A percentile compares a stretch with the other conserved stretches of the same genome.
Conservation (phyloP, 306 rosid genomes). For the Cicer judaicum region DNA sequence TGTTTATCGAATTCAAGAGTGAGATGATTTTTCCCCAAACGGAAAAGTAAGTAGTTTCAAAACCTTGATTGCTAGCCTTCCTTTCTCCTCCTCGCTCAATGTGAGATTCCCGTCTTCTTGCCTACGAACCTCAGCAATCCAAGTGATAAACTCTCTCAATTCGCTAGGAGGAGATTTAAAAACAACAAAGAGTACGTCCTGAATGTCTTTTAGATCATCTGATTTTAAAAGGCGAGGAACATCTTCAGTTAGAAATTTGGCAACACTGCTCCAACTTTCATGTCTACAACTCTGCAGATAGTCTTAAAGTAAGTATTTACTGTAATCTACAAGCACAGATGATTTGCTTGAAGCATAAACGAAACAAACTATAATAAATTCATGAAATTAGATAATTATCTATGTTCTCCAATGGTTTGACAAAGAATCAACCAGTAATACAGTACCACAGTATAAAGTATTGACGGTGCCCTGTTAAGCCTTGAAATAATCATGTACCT, state of each 20-base stretch:
- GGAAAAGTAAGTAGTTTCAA: conserved; percentile 10
- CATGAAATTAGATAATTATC: conserved; percentile 33
- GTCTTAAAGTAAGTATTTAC: conserved; percentile 37
- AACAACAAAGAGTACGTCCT: conserved; percentile 59
- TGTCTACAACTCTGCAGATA: conserved; percentile 89
- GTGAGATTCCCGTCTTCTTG: conserved; percentile 79
- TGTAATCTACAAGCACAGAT: conserved; percentile 35
- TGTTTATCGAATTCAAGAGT: conserved; percentile 19
- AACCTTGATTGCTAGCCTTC: conserved; percentile 86
- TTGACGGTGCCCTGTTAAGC: conserved; percentile 71
- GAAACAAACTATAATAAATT: conserved; percentile 32
- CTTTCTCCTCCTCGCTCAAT: conserved; percentile 81
- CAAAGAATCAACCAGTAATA: conserved; percentile 31
- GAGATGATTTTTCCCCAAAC: conserved; percentile 16
- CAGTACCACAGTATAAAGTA: conserved; percentile 89
- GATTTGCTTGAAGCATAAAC: conserved; percentile 32
- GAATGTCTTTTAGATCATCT: conserved; percentile 66
- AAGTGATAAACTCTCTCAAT: conserved; percentile 70
- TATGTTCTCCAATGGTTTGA: conserved; percentile 18
- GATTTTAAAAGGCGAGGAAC: conserved; percentile 68
- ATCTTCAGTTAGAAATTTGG: conserved; percentile 70
- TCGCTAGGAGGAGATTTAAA: conserved; percentile 76
- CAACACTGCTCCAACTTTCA: conserved; percentile 74
- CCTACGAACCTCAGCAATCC: conserved; percentile 95
- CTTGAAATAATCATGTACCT: conserved; percentile 89